Conservation (phyloP, 2,329 filamentous ascomycete species). For the Scedosporium dehoogii region DNA sequence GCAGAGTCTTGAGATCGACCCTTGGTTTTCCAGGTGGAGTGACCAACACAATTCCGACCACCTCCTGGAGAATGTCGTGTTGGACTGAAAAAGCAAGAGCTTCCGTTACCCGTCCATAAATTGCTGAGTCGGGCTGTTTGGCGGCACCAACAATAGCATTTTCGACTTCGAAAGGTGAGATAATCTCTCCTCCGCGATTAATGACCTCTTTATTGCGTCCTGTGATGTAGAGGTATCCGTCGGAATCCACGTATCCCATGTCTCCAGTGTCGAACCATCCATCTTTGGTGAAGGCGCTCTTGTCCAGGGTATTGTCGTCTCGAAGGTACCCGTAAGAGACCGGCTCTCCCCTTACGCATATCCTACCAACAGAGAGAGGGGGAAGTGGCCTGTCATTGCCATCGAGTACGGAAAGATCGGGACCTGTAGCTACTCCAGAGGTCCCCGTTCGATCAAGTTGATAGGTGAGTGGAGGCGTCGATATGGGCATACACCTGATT, state of each 20-base stretch:
- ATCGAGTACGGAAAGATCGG: constrained; percentile 40
- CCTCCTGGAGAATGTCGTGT: constrained; percentile 45
- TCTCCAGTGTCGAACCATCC: constrained; percentile 49
- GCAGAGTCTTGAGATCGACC: constrained; percentile 37
- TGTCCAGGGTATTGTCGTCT: constrained; percentile 31
- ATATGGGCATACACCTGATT: constrained; percentile 45
- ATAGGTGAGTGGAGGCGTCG: constrained; percentile 43
- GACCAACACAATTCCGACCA: constrained; percentile 42
- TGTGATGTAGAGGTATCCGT: constrained; percentile 43
- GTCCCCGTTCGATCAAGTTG: constrained; percentile 40
- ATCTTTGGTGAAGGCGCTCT: constrained; percentile 31
- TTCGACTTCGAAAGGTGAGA: constrained; percentile 50
- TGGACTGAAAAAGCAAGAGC: constrained; percentile 42
- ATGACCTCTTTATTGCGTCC: constrained; percentile 47
- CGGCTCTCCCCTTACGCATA: constrained; percentile 41
- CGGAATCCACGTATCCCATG: constrained; percentile 38
- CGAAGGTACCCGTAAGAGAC: constrained; percentile 40
- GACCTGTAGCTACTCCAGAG: constrained; percentile 40
- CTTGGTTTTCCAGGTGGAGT: constrained; percentile 31
- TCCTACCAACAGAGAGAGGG: constrained; percentile 30
- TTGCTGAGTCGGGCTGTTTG: constrained; percentile 27
- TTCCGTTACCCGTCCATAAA: constrained; percentile 35
- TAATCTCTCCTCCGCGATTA: constrained; percentile 48
- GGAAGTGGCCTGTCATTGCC: constrained; percentile 21
- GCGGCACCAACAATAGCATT: constrained; percentile 41